Conservation (phyloP, 129 eudicot genomes). For the Flaveria brownii region DNA sequence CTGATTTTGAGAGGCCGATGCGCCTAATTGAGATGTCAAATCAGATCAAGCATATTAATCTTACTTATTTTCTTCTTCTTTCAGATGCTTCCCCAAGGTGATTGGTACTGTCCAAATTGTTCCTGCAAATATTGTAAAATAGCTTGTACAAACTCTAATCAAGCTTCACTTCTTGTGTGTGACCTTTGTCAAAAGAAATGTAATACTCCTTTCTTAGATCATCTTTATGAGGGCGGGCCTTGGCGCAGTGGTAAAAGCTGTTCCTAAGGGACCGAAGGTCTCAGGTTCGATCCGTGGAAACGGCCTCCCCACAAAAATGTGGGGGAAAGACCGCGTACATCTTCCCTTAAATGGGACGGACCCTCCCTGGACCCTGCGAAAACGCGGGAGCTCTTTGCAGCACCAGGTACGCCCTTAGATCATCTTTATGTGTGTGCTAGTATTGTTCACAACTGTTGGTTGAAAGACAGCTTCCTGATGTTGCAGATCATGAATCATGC, state of each 20-base stretch:
- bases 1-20: background rate
- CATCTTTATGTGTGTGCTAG: background rate
- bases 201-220: constrained; percentile 25
- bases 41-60: background rate
- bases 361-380: too few relatives aligned
- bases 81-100: constrained; percentile 77
- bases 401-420: too few relatives aligned
- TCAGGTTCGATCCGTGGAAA: too few relatives aligned
- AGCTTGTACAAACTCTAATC: constrained; percentile 23
- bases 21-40: background rate
- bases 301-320: too few relatives aligned
- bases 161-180: constrained; percentile 44
- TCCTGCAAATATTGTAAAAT: constrained; percentile 63
- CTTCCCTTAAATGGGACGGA: too few relatives aligned
- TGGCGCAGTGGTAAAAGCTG: too few relatives aligned
- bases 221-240: too few relatives aligned
- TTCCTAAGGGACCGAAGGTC: too few relatives aligned
- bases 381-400: too few relatives aligned
- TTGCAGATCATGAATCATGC: constrained; percentile 71
- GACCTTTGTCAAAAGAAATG: constrained; percentile 65
- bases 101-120: constrained; percentile 83
- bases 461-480: constrained; percentile 28
- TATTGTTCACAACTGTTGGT: constrained; percentile 23
- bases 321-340: too few relatives aligned
- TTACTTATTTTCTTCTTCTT: constrained; percentile 27